A percentile compares a stretch with the other conserved stretches of the same genome.
These are phyloP conservation scores for Cutaneotrichosporon sp. DNA, from an alignment of 1,284 basidiomycete genomes.

Conservation along the genomic window DNA sequence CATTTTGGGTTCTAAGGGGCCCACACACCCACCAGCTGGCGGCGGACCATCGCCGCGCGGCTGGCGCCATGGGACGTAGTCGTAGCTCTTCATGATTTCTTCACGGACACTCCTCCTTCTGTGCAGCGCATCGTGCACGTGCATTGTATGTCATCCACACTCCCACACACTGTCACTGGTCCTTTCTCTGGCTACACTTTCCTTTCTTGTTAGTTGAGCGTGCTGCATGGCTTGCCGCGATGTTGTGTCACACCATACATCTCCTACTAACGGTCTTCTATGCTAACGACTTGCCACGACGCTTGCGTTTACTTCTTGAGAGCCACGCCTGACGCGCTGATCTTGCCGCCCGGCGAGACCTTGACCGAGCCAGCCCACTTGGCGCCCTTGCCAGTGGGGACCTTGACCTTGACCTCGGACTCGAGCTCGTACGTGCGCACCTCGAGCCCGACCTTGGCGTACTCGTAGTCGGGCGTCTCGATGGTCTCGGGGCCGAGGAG, in stretches of 20 bases:
- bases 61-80: not conserved
- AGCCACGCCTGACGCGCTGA: constrained; percentile 11
- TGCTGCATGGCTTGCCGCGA: not conserved
- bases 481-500: constrained; percentile 61
- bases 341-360: constrained; percentile 26
- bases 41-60: not conserved
- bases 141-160: constrained; percentile 5
- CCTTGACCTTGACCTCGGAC: constrained; percentile 53
- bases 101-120: constrained; percentile 3
- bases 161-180: not conserved
- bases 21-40: not conserved
- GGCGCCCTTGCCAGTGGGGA: constrained; percentile 53
- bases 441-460: constrained; percentile 58
- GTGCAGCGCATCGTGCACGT: not conserved
- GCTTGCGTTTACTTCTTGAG: not conserved
- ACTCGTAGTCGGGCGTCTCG: constrained; percentile 68
- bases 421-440: constrained; percentile 61
- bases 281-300: not conserved
- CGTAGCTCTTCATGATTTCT: constrained; percentile 4
- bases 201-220: not conserved
- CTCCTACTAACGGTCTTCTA: no score
- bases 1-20: not conserved
- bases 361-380: constrained; percentile 32
- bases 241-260: no score
- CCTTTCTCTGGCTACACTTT: not conserved